These are phyloP conservation scores for Moesziomyces sp. DNA, from an alignment of 1,284 basidiomycete species.

Conservation along the genomic window DNA sequence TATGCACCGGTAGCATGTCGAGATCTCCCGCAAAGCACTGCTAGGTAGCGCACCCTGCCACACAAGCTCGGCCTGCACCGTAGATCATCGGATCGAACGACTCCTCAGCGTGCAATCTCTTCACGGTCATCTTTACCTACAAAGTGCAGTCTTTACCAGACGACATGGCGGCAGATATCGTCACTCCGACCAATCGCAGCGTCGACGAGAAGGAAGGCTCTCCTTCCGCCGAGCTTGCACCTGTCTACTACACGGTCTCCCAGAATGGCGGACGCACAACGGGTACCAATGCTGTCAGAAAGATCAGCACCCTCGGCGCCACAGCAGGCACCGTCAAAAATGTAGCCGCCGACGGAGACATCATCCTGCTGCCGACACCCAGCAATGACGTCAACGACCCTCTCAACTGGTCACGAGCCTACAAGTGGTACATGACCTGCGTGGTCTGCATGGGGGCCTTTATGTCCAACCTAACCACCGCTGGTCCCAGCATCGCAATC, in stretches of 20 bases:
- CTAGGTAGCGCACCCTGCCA: too few species aligned
- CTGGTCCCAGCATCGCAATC: slow-evolving; percentile 25
- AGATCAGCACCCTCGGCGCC: slow-evolving; percentile 18
- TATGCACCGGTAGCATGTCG: too few species aligned
- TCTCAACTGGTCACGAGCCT: slow-evolving; percentile 29
- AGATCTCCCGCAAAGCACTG: too few species aligned
- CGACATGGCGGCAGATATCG: too few species aligned
- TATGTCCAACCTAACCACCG: slow-evolving; percentile 12
- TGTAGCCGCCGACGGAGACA: slow-evolving; percentile 7
- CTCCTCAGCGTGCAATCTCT: too few species aligned
- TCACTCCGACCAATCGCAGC: not conserved
- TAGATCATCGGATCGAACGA: too few species aligned
- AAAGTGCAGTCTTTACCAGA: too few species aligned
- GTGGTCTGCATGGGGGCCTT: slow-evolving; percentile 18
- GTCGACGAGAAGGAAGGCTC: slow-evolving; percentile 3
- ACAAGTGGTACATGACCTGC: slow-evolving; percentile 35
- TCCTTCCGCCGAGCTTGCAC: not conserved
- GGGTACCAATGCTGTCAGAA: not conserved
- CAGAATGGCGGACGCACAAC: not conserved
- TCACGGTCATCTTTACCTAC: too few species aligned
- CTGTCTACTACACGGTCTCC: slow-evolving; percentile 4
- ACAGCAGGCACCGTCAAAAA: slow-evolving; percentile 20
- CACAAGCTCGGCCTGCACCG: too few species aligned
- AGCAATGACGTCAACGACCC: slow-evolving; percentile 24
- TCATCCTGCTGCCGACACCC: slow-evolving; percentile 25